Base-by-base conservation (phyloP, 768 basidiomycete species). In the Xerocomellus intermedius region DNA sequence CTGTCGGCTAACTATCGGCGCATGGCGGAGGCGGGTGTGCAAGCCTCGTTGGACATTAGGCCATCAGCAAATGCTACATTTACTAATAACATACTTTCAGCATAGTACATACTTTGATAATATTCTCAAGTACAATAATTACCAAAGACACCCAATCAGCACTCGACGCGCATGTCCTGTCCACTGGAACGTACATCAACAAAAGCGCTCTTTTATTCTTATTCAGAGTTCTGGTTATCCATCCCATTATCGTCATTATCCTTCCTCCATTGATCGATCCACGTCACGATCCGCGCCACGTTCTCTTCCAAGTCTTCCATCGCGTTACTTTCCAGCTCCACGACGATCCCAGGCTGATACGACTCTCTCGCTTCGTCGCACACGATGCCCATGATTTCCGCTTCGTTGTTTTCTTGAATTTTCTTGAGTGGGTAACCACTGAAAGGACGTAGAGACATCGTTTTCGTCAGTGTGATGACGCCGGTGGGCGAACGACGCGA, bases 321-420 rank as follows among this genome's bases (percentile, higher is more conserved):
- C 21, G 73, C 79, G 66, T 91, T 88, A 69, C 90, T 94, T 55
- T 79, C 73, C 24, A 98, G 76, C 65, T 91, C 91, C 17, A 98
- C 86, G 24, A 98, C 82, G 58, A 96, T 89, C 69, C 91, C 87
- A n/a, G 79, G 65, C 0, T 87, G 81, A 70, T 98, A 99, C 0
- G 93, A 91, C 37, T 85, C 84, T 42, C 84, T 79, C 4, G 96
- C 95, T 70, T 99, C 97, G 32, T 91, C 87, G 12, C 89, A 75
- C 36, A 97, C 86, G 48, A 94, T 85, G 65, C 91, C 79, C 94
- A 98, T 97, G 66, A 99, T 98, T 75, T 99, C 97, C 13, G 95
- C 94, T 65, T 95, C 89, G 71, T 98, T 95, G 71, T 99, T 99
- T 73, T 99, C 97, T 69, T 95, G 90, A 5, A 99, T 92, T 74